A percentile compares a stretch with the other conserved stretches of the same genome.
Evolutionary conservation across 2,329 filamentous ascomycete species (phyloP).

Genomic region (Exophiala bonariae): DNA sequence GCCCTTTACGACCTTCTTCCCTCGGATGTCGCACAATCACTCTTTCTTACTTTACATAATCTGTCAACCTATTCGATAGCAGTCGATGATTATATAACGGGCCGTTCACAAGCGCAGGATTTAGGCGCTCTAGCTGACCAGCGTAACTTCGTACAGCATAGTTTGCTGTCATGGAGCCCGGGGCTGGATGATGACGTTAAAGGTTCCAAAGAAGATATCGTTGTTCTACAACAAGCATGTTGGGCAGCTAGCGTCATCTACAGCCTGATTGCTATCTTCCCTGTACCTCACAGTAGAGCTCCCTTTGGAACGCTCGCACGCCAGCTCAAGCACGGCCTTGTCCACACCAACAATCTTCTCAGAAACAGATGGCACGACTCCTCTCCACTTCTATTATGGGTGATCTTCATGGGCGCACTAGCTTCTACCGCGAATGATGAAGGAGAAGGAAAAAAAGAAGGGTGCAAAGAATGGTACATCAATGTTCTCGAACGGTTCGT

Average conservation of each 20-base stretch:
- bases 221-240: slow-evolving; percentile 27
- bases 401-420: slow-evolving; percentile 39
- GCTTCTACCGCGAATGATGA: too few relatives aligned
- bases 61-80: slow-evolving; percentile 9
- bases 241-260: slow-evolving; percentile 37
- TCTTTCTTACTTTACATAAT: neutral
- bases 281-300: slow-evolving; percentile 31
- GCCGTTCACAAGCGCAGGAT: slow-evolving; percentile 1
- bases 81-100: slow-evolving; percentile 14
- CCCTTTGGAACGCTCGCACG: slow-evolving; percentile 5
- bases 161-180: slow-evolving; percentile 28
- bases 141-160: slow-evolving; percentile 39
- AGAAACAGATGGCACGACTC: slow-evolving; percentile 1
- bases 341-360: slow-evolving; percentile 1
- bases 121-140: slow-evolving; percentile 33
- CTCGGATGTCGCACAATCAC: neutral
- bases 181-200: neutral
- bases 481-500: slow-evolving; percentile 10
- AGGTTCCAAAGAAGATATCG: neutral
- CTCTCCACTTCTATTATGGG: slow-evolving; percentile 35
- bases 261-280: slow-evolving; percentile 39
- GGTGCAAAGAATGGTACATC: slow-evolving; percentile 40
- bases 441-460: too few relatives aligned
- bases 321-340: neutral
- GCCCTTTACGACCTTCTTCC: slow-evolving; percentile 2